phyloP scores from a whole-genome alignment of 2,329 filamentous ascomycete species.

The Rutstroemia sp. region DNA sequence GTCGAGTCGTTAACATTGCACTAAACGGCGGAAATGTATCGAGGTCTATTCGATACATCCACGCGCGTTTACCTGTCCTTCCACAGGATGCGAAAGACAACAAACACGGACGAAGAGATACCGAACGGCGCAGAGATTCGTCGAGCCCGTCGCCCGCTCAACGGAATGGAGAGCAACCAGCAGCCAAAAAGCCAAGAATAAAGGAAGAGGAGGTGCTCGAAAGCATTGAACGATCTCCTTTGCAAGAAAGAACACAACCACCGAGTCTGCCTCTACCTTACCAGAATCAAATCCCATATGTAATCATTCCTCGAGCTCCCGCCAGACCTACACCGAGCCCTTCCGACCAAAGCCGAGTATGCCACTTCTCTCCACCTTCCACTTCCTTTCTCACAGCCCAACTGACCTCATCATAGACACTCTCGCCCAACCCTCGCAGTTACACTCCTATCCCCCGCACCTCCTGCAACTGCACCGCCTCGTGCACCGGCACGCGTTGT shows the following conservation, averaged over 20 bases:
- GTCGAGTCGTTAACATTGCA: not conserved
- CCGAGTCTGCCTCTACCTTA: not conserved
- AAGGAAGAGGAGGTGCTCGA: not conserved
- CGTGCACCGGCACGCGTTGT: not conserved
- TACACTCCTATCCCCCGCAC: not conserved
- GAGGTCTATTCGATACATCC: not conserved
- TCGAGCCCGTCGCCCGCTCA: too few species aligned
- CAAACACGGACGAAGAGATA: not conserved
- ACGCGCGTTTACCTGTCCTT: not conserved
- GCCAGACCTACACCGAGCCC: not conserved
- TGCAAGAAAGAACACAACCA: too few species aligned
- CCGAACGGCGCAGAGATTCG: too few species aligned
- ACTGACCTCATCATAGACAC: too few species aligned
- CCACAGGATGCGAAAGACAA: not conserved
- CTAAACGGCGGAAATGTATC: not conserved
- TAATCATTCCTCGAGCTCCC: not conserved
- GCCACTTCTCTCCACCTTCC: too few species aligned
- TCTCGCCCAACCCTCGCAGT: too few species aligned
- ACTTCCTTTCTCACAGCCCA: not conserved
- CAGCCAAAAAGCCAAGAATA: not conserved
- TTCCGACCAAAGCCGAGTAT: not conserved
- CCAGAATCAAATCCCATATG: not conserved
- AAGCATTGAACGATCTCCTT: not conserved
- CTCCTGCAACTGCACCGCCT: not conserved
- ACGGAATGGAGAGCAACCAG: not conserved